Conservation (phyloP, 257 asterid species). For the Salvia rosmarinus region DNA sequence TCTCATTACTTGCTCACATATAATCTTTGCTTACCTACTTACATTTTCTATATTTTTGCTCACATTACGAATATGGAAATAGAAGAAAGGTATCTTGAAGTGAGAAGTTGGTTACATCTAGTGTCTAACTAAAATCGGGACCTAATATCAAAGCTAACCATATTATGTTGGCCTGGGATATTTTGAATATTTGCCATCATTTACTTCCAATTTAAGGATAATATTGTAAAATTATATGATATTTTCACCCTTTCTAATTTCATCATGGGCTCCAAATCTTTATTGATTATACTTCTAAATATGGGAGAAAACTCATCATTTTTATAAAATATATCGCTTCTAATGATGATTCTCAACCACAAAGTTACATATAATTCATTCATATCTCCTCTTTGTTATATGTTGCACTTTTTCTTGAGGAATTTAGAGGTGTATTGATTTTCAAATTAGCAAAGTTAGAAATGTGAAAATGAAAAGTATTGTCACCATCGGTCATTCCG, state of each 20-base stretch:
- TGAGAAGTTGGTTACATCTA: slow-evolving; percentile 1
- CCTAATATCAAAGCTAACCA: slow-evolving; percentile 3
- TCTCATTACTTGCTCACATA: slow-evolving; percentile 29
- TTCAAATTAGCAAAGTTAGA: not conserved
- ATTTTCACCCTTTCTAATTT: not conserved
- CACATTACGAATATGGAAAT: not conserved
- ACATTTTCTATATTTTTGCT: not conserved
- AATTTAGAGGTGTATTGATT: not conserved
- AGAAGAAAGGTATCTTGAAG: slow-evolving; percentile 2
- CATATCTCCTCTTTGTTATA: not conserved
- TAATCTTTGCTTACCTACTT: slow-evolving; percentile 1
- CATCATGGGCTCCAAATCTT: not conserved
- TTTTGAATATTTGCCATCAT: not conserved
- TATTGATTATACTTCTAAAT: too few relatives aligned
- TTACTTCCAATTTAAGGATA: not conserved
- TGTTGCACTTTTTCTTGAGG: not conserved
- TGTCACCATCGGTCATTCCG: not conserved
- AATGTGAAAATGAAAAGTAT: not conserved
- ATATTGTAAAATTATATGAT: not conserved
- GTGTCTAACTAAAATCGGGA: not conserved
- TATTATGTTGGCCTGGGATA: not conserved
- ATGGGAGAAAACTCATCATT: too few relatives aligned
- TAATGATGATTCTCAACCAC: not conserved
- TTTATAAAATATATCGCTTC: not conserved
- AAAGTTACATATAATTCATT: not conserved